Percentiles rank a stretch among this genome's conserved stretches.
phyloP scores from a whole-genome alignment of 805 yeast genomes.

The Ogataea nitratoaversa region DNA sequence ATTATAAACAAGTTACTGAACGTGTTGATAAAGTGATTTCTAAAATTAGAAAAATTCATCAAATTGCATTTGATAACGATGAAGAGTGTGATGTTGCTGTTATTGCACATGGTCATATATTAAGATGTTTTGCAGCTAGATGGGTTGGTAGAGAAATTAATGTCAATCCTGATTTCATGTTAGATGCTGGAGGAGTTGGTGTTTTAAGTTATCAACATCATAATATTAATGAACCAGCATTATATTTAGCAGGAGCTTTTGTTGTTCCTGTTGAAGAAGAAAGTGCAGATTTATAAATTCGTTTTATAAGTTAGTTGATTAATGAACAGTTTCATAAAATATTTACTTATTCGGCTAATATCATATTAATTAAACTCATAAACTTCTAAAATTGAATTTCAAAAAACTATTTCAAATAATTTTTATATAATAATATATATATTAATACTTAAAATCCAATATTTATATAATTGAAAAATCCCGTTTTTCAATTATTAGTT shows the following conservation, averaged over 20 bases:
- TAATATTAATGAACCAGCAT: constrained; percentile 80
- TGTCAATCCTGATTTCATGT: constrained; percentile 71
- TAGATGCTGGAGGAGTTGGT: constrained; percentile 96
- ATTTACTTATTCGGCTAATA: too few species aligned
- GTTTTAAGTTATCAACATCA: constrained; percentile 87
- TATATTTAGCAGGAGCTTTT: constrained; percentile 80
- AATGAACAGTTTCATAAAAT: too few species aligned
- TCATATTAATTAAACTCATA: too few species aligned
- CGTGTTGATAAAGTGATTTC: constrained; percentile 71
- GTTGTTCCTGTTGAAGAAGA: constrained; percentile 64
- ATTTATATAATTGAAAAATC: too few species aligned
- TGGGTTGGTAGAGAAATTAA: constrained; percentile 67
- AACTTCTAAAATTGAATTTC: too few species aligned
- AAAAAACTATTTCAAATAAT: too few species aligned
- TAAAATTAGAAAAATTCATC: constrained; percentile 59
- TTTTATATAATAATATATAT: too few species aligned
- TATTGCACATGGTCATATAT: constrained; percentile 90
- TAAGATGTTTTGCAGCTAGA: constrained; percentile 83
- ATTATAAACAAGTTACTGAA: constrained; percentile 55
- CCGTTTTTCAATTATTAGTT: too few species aligned
- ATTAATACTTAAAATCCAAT: too few species aligned
- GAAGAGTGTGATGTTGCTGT: constrained; percentile 70
- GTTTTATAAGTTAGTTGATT: not conserved
- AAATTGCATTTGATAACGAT: constrained; percentile 43
- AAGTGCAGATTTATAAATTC: constrained; percentile 26